Evolutionary conservation across 352 stramenopile species (phyloP).

Genomic region (Phytophthora vignae): DNA sequence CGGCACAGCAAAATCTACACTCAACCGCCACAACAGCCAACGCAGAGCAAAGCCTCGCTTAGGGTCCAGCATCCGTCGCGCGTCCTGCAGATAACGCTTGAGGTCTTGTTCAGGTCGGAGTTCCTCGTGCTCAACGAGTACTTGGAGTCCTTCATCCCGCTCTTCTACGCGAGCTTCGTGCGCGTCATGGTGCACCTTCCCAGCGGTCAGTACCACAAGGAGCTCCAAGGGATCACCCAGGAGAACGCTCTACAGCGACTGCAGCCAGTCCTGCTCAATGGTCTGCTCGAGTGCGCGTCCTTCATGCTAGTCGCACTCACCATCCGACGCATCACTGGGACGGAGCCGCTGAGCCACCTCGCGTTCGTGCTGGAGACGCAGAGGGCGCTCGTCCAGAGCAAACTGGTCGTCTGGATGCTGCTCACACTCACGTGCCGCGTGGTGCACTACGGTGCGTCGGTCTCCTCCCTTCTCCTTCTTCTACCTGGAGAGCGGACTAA

Average conservation of each 20-base stretch:
- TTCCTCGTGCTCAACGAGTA: slow-evolving; percentile 50
- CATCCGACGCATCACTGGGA: slow-evolving; percentile 9
- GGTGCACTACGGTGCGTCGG: slow-evolving; percentile 18
- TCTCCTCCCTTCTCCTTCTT: too few relatives aligned
- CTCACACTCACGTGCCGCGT: slow-evolving; percentile 15
- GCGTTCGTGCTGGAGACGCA: slow-evolving; percentile 30
- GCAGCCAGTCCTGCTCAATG: slow-evolving; percentile 29
- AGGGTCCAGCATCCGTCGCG: background rate
- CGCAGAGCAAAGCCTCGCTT: background rate
- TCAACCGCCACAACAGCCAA: background rate
- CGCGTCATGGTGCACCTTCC: slow-evolving; percentile 30
- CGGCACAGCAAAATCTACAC: too few relatives aligned
- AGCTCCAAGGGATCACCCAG: slow-evolving; percentile 23
- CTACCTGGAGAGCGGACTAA: too few relatives aligned
- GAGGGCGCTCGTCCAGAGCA: slow-evolving; percentile 26
- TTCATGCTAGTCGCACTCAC: slow-evolving; percentile 14
- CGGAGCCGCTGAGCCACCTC: slow-evolving; percentile 29
- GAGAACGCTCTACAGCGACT: slow-evolving; percentile 10
- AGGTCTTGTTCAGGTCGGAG: slow-evolving; percentile 41
- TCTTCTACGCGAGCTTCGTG: slow-evolving; percentile 38
- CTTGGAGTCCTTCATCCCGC: slow-evolving; percentile 40
- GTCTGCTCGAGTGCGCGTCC: slow-evolving; percentile 28
- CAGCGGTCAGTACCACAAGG: slow-evolving; percentile 40
- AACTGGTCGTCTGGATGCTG: slow-evolving; percentile 38
- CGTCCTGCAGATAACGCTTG: slow-evolving; percentile 16